These are phyloP conservation scores for Phytophthora podocarpi DNA, from an alignment of 352 stramenopile genomes.

Conservation along the genomic window DNA sequence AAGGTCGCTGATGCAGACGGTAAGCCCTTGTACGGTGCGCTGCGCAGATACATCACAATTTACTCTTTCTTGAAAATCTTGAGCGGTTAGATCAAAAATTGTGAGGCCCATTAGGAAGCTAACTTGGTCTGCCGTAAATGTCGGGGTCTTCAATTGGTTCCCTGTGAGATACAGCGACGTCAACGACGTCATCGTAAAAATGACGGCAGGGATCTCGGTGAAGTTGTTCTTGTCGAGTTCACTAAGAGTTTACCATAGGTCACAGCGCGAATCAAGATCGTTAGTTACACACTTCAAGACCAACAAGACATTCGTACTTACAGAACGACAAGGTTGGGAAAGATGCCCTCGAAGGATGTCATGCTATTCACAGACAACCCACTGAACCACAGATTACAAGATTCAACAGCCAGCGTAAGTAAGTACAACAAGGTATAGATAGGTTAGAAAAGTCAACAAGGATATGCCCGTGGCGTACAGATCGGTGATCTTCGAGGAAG, in stretches of 20 bases:
- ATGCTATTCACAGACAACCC: constrained; percentile 17
- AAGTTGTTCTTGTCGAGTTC: constrained; percentile 33
- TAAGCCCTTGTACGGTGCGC: constrained; percentile 13
- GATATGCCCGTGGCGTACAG: constrained; percentile 27
- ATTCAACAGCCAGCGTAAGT: background rate
- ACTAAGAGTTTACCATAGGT: constrained; percentile 1
- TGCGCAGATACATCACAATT: constrained; percentile 17
- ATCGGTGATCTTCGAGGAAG: constrained; percentile 14
- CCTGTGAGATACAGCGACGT: constrained; percentile 20
- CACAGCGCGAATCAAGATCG: background rate
- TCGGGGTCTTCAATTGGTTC: constrained; percentile 28
- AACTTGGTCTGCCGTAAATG: constrained; percentile 21
- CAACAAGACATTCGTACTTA: constrained; percentile 9
- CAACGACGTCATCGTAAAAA: constrained; percentile 32
- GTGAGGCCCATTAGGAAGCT: constrained; percentile 25
- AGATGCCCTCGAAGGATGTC: constrained; percentile 22
- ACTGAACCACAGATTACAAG: background rate
- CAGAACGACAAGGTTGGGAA: constrained; percentile 28
- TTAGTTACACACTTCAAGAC: background rate
- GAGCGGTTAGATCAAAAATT: constrained; percentile 21
- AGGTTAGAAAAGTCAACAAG: too few relatives aligned
- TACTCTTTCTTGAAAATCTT: constrained; percentile 20
- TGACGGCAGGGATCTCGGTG: constrained; percentile 28
- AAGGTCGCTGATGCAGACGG: constrained; percentile 27
- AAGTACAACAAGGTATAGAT: background rate